Evolutionary conservation across 352 stramenopile genomes (phyloP).

Genomic region (Globisporangium viniferum): DNA sequence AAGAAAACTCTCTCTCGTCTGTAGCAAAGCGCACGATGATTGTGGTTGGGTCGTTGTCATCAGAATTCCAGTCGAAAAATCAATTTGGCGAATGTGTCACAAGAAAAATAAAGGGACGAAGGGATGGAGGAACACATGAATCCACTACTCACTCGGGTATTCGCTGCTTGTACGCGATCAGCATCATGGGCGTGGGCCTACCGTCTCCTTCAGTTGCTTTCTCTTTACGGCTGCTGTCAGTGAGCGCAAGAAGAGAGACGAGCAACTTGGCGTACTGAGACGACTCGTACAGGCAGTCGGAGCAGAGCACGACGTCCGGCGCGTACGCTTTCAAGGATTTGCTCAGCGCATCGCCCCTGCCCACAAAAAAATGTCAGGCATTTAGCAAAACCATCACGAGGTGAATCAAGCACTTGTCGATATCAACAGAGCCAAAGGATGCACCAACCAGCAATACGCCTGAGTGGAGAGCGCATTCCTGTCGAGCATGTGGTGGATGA

Average conservation of each 20-base stretch:
- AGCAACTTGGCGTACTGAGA: constrained; percentile 35
- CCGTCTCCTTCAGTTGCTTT: background rate
- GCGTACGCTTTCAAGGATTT: background rate
- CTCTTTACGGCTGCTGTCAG: constrained; percentile 1
- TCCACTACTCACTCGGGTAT: constrained; percentile 34
- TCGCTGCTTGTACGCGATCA: constrained; percentile 74
- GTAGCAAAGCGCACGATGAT: background rate
- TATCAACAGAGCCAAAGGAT: background rate
- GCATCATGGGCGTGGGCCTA: constrained; percentile 12
- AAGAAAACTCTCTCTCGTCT: constrained; percentile 50
- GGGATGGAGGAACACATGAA: background rate
- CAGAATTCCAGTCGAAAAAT: background rate
- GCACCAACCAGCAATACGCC: constrained; percentile 38
- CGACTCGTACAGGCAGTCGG: constrained; percentile 71
- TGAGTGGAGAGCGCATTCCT: constrained; percentile 23
- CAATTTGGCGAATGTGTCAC: background rate
- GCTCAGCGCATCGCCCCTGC: constrained; percentile 11
- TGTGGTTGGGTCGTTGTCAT: too few relatives aligned
- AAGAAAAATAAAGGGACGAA: background rate
- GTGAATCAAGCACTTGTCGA: background rate
- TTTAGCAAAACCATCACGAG: background rate
- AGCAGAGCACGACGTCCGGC: constrained; percentile 38
- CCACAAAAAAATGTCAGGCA: background rate
- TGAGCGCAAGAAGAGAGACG: constrained; percentile 40
- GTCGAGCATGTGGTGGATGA: constrained; percentile 20